phyloP scores from a whole-genome alignment of 139 green algal species.

The Micractinium conductrix region DNA sequence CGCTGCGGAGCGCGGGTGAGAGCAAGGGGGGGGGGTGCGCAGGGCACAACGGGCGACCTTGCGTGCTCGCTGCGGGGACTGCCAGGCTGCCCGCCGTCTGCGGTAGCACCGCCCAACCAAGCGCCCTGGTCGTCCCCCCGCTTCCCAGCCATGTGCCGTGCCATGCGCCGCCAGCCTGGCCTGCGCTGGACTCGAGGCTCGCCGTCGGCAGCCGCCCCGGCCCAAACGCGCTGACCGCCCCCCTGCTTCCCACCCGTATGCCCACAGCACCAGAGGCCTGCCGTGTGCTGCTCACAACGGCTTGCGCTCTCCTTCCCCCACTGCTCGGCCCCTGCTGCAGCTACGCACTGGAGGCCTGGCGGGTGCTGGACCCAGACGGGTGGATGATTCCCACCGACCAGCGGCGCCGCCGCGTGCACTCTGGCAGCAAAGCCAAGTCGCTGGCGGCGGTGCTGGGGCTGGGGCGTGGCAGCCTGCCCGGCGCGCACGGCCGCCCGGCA shows the following conservation, averaged over 20 bases:
- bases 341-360: slow-evolving; percentile 89
- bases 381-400: slow-evolving; percentile 69
- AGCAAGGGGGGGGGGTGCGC: neutral
- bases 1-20: slow-evolving; percentile 68
- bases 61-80: too few species aligned
- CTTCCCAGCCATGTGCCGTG: too few species aligned
- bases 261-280: too few species aligned
- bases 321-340: neutral
- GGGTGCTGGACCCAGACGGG: slow-evolving; percentile 73
- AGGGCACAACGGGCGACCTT: neutral
- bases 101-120: neutral
- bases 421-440: neutral
- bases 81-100: too few species aligned
- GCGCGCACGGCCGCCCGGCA: neutral
- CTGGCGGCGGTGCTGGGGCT: neutral
- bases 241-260: neutral
- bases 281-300: too few species aligned
- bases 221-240: neutral
- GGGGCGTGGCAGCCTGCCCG: neutral
- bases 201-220: neutral
- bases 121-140: neutral
- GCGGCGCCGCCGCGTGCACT: slow-evolving; percentile 15
- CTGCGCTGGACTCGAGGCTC: neutral
- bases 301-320: neutral
- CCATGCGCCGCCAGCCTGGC: too few species aligned